Percentiles rank a stretch among this genome's conserved stretches.
phyloP scores from a whole-genome alignment of 2,329 filamentous ascomycete species.

The Laburnicola sp. region DNA sequence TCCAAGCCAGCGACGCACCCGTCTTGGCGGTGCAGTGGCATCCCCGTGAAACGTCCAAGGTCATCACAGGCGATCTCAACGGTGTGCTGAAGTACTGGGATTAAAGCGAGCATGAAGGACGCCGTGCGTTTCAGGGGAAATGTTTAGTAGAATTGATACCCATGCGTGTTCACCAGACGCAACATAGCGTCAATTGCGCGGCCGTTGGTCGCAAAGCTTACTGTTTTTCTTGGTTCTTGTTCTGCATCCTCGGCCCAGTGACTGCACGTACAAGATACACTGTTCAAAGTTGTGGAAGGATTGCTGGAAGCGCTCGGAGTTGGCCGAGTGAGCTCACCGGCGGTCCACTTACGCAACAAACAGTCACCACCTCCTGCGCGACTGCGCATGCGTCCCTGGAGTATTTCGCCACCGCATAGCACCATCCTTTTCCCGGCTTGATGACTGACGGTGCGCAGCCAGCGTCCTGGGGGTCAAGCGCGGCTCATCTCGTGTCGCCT shows the following conservation, averaged over 20 bases:
- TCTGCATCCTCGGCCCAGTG: not conserved
- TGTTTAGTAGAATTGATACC: conserved; percentile 25
- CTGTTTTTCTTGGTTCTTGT: not conserved
- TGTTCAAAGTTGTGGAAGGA: not conserved
- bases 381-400: conserved; percentile 8
- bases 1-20: conserved; percentile 79
- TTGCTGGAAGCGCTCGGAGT: not conserved
- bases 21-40: conserved; percentile 93
- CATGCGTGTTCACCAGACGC: conserved; percentile 16
- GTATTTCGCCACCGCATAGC: conserved; percentile 1
- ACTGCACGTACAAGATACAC: not conserved
- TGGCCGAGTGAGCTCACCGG: not conserved
- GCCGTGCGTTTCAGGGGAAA: conserved; percentile 10
- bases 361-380: conserved; percentile 14
- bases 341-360: conserved; percentile 6
- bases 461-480: not conserved
- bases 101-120: conserved; percentile 47
- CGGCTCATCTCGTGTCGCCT: conserved; percentile 12
- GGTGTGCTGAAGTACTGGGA: conserved; percentile 93
- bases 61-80: conserved; percentile 86
- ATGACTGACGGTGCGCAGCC: not conserved
- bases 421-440: not conserved
- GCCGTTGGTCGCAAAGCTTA: not conserved
- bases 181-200: not conserved
- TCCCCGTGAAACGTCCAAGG: conserved; percentile 94